Evolutionary conservation across 2,329 filamentous ascomycete genomes (phyloP), one percentile per base, ranked within the genome.

Genomic region (Trichophyton simii): DNA sequence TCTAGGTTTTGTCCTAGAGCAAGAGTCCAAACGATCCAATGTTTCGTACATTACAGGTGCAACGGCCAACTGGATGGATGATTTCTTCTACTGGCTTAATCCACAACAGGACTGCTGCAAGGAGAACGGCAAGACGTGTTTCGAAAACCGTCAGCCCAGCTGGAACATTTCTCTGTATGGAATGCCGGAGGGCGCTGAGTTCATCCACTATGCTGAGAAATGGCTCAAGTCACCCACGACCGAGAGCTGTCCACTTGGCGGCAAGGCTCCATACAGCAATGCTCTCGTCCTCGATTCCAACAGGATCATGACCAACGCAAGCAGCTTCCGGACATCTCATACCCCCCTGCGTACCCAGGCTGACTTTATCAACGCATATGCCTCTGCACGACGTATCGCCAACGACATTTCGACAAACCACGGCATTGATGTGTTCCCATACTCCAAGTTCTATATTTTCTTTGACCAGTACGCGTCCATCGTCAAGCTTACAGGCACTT

Each of bases 391-490:
- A 18, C 88, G 94, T 63, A 96, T 99, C 65, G 86, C 92, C 0
- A 77, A 84, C 11, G 87, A 88, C 31, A 86, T 99, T 59, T 86
- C 82, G 13, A 75, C 82, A 60, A 80, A 82, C 59, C 91, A 91
- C 3, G 83, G 85, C 3, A 84, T 89, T 22, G 86, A 94, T 25
- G 86, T 99, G 2, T 99, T 99, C 80, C 90, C 94, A 0, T 99
- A 99, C 77, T 95, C 89, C 67, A 87, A 96, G 63, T 96, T 96
- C 73, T 99, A 99, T 78, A 91, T 99, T 72, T 99, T 97, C 82
- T 99, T 99, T 72, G 94, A 99, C 72, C 94, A 97, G 72, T 99
- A 99, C 71, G 82, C 89, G 4, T 83, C 83, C 62, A 97, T 99
- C 64, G 84, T 95, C 20, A 80, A 82, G 9, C 80, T 97, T 3